These are phyloP conservation scores for Linnemannia exigua DNA, from an alignment of 192 early-diverging fungal genomes.

Conservation along the genomic window DNA sequence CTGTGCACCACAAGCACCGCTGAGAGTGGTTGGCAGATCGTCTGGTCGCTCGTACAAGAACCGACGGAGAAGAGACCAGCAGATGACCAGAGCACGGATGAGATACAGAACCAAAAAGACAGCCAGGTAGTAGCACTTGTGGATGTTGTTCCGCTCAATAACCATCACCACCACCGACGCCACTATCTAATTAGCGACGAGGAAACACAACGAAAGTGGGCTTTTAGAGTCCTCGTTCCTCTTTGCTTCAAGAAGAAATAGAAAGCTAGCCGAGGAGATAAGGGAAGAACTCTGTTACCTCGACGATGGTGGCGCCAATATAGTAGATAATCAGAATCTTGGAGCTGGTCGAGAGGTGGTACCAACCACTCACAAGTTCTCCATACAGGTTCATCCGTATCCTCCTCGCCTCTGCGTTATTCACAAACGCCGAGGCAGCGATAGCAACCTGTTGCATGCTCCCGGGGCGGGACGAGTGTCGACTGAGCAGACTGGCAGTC, in stretches of 20 bases:
- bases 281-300: slow-evolving; percentile 12
- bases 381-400: slow-evolving; percentile 25
- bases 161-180: slow-evolving; percentile 18
- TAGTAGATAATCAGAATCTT: slow-evolving; percentile 38
- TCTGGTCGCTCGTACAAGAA: slow-evolving; percentile 43
- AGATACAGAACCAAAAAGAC: slow-evolving; percentile 44
- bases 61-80: slow-evolving; percentile 24
- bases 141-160: slow-evolving; percentile 18
- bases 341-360: slow-evolving; percentile 40
- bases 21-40: slow-evolving; percentile 34
- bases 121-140: slow-evolving; percentile 25
- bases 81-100: slow-evolving; percentile 27
- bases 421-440: slow-evolving; percentile 26
- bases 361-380: slow-evolving; percentile 40
- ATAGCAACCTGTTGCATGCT: slow-evolving; percentile 25
- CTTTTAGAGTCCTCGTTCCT: background rate
- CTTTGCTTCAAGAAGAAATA: background rate
- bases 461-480: slow-evolving; percentile 20
- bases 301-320: slow-evolving; percentile 19
- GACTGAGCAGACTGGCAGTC: slow-evolving; percentile 29
- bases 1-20: slow-evolving; percentile 50
- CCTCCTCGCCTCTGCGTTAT: slow-evolving; percentile 23
- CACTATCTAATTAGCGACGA: slow-evolving; percentile 16
- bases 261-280: background rate
- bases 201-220: background rate